These are phyloP conservation scores for Fusarium neocosmosporiellum DNA, from an alignment of 2,329 filamentous ascomycete genomes.

Conservation along the genomic window DNA sequence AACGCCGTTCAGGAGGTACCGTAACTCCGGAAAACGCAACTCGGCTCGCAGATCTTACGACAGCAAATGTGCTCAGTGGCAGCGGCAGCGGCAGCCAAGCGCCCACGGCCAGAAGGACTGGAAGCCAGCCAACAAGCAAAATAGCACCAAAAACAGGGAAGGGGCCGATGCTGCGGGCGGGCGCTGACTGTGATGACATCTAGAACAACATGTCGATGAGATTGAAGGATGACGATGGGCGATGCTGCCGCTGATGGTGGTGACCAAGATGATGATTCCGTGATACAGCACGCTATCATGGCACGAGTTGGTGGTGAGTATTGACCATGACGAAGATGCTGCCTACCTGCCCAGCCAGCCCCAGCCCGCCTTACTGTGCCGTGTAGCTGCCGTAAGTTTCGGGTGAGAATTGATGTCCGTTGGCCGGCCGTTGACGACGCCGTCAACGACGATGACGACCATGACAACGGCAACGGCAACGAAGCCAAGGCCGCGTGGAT, in stretches of 20 bases:
- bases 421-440: background rate
- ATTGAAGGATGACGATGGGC: constrained; percentile 11
- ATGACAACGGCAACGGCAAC: background rate
- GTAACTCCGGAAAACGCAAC: constrained; percentile 16
- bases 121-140: constrained; percentile 10
- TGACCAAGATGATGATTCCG: constrained; percentile 5
- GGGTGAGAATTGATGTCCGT: background rate
- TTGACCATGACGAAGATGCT: constrained; percentile 7
- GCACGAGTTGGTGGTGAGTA: constrained; percentile 1
- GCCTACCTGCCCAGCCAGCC: constrained; percentile 3
- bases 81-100: constrained; percentile 12
- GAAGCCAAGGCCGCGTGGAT: background rate
- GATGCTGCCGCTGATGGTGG: constrained; percentile 12
- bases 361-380: background rate
- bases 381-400: background rate
- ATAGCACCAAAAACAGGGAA: constrained; percentile 23
- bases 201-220: background rate
- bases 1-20: constrained; percentile 13
- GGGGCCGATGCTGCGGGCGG: constrained; percentile 21
- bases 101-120: constrained; percentile 15
- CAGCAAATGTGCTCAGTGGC: constrained; percentile 17
- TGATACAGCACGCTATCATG: constrained; percentile 9
- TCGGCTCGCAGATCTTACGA: constrained; percentile 40
- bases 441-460: background rate
- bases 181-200: constrained; percentile 24